Percentiles rank a stretch among this genome's conserved stretches.
Conservation (phyloP, 305 asterid species). For the Fraxinus floribunda region DNA sequence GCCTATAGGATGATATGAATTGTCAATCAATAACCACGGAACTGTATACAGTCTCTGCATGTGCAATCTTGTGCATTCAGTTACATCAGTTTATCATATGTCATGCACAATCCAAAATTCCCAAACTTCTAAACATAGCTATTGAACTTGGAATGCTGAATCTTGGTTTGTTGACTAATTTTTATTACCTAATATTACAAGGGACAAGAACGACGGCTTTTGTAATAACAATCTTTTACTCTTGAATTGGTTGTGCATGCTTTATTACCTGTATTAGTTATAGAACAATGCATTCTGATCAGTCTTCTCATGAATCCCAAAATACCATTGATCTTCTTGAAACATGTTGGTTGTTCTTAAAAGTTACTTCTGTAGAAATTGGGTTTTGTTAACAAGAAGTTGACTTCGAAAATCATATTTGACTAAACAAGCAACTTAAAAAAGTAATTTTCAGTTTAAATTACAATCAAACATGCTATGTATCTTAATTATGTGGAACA, state of each 20-base stretch:
- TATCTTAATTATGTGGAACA: neutral
- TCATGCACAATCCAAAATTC: neutral
- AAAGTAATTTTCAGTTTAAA: neutral
- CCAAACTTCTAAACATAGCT: neutral
- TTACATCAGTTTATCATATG: neutral
- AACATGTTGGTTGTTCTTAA: neutral
- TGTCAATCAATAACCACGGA: neutral
- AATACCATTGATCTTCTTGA: neutral
- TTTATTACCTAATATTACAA: neutral
- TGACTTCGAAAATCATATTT: neutral
- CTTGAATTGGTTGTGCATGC: neutral
- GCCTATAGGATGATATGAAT: neutral
- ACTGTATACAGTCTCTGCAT: neutral
- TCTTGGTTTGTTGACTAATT: neutral
- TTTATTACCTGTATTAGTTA: neutral
- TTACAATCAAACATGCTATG: neutral
- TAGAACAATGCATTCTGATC: neutral
- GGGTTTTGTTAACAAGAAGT: too few species aligned
- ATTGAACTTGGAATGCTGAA: neutral
- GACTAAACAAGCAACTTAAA: neutral
- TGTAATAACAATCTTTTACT: neutral
- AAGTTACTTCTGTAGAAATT: neutral
- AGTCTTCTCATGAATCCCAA: neutral
- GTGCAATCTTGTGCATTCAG: neutral
- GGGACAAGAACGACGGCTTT: neutral